These are phyloP conservation scores for Pseudogymnoascus sp. DNA, from an alignment of 2,329 filamentous ascomycete genomes.

Conservation along the genomic window DNA sequence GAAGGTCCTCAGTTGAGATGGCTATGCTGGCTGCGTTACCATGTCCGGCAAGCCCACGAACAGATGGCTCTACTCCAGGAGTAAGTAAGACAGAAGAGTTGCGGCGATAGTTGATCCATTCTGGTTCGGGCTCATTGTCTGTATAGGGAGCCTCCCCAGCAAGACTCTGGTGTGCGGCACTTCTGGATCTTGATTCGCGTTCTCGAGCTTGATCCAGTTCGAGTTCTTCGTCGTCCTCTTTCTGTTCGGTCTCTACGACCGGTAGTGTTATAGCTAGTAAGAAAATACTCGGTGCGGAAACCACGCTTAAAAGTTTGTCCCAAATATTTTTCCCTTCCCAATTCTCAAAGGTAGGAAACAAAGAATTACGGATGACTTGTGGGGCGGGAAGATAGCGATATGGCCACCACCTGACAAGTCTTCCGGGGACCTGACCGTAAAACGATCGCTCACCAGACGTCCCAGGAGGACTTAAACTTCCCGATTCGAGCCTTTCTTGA, in stretches of 20 bases:
- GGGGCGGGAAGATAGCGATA: slow-evolving; percentile 66
- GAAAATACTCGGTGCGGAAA: slow-evolving; percentile 86
- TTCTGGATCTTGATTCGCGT: neutral
- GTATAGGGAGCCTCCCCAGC: neutral
- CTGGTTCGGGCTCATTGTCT: neutral
- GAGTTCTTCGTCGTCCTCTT: slow-evolving; percentile 35
- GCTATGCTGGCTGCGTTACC: slow-evolving; percentile 30
- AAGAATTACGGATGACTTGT: slow-evolving; percentile 58
- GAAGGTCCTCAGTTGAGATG: slow-evolving; percentile 23
- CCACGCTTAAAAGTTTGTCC: slow-evolving; percentile 72
- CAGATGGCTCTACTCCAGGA: neutral
- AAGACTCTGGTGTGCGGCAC: neutral
- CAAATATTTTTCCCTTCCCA: slow-evolving; percentile 79
- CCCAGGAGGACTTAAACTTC: neutral
- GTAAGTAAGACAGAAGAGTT: neutral
- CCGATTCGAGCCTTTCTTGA: neutral
- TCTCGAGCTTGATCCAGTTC: neutral
- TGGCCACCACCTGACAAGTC: slow-evolving; percentile 69
- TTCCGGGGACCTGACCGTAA: slow-evolving; percentile 15
- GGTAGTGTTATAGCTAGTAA: slow-evolving; percentile 84
- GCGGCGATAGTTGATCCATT: slow-evolving; percentile 5
- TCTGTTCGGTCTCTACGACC: slow-evolving; percentile 68
- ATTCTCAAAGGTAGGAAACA: slow-evolving; percentile 80
- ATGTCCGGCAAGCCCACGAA: slow-evolving; percentile 25
- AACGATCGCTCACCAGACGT: slow-evolving; percentile 18